Conservation (phyloP, 768 basidiomycete species). For the Russula sp. region DNA sequence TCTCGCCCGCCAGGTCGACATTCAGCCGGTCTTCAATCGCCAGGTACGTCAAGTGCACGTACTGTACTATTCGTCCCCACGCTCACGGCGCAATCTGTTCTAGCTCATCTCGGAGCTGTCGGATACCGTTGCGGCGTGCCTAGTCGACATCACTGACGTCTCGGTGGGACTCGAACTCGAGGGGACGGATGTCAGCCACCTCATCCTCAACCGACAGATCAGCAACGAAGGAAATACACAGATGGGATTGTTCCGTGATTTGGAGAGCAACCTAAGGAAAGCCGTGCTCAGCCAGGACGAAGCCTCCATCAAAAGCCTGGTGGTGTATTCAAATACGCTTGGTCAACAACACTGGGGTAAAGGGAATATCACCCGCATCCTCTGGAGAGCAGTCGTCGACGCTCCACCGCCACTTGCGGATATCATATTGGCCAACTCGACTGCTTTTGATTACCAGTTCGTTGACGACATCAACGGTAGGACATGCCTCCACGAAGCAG, state of each 20-base stretch:
- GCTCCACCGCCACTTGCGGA: conserved; percentile 68
- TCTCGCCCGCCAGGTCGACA: conserved; percentile 91
- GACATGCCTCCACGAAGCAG: conserved; percentile 88
- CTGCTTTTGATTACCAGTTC: conserved; percentile 81
- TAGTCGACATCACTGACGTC: conserved; percentile 71
- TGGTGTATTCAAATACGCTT: conserved; percentile 61
- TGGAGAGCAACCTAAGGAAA: conserved; percentile 80
- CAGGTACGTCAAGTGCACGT: conserved; percentile 48
- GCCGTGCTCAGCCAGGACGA: conserved; percentile 60
- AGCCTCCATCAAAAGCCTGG: conserved; percentile 57
- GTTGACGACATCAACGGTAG: conserved; percentile 96
- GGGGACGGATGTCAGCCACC: conserved; percentile 63
- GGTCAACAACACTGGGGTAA: conserved; percentile 51
- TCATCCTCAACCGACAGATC: conserved; percentile 63
- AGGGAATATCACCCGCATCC: conserved; percentile 76
- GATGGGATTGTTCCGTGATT: conserved; percentile 74
- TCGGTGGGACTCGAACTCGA: conserved; percentile 73
- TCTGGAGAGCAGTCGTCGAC: conserved; percentile 89
- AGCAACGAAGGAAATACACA: conserved; percentile 52
- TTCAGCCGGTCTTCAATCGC: conserved; percentile 97
- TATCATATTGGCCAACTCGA: conserved; percentile 60
- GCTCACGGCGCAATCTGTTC: background rate
- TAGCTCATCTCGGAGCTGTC: conserved; percentile 93
- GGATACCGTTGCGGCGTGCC: conserved; percentile 81
- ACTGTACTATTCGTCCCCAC: background rate